Evolutionary conservation across 179 eudicot genomes (phyloP).

Genomic region (Spinacia oleracea): DNA sequence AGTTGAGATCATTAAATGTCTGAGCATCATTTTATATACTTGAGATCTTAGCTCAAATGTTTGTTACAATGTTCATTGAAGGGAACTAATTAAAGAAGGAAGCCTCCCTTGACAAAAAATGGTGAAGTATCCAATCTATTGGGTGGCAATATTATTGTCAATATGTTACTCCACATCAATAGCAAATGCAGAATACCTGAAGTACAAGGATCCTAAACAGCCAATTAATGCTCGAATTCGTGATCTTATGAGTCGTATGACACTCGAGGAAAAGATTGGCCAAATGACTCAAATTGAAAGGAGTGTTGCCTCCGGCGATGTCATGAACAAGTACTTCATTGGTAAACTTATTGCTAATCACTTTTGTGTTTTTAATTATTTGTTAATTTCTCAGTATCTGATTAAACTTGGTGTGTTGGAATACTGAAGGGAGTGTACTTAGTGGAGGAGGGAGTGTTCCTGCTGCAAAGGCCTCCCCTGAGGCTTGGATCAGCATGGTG

Average conservation of each 20-base stretch:
- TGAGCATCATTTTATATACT: not conserved
- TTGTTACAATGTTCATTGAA: slow-evolving; percentile 4
- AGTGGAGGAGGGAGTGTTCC: slow-evolving; percentile 94
- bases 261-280: slow-evolving; percentile 77
- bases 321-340: slow-evolving; percentile 67
- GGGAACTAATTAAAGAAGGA: slow-evolving; percentile 9
- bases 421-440: slow-evolving; percentile 64
- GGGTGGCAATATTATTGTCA: slow-evolving; percentile 30
- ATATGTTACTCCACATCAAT: slow-evolving; percentile 27
- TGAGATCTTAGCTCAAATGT: not conserved
- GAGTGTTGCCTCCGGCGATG: slow-evolving; percentile 52
- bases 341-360: slow-evolving; percentile 38
- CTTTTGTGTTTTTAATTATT: not conserved
- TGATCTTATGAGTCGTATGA: slow-evolving; percentile 73
- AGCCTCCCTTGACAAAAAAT: slow-evolving; percentile 6
- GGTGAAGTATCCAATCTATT: slow-evolving; percentile 23
- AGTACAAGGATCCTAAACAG: slow-evolving; percentile 79
- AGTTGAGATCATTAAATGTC: not conserved
- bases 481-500: slow-evolving; percentile 81
- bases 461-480: slow-evolving; percentile 50
- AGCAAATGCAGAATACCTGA: slow-evolving; percentile 41
- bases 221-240: slow-evolving; percentile 48
- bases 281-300: slow-evolving; percentile 91
- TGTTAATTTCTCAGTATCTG: not conserved
- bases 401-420: not conserved